Evolutionary conservation across 106 monocot genomes (phyloP), one percentile per base, ranked within the genome.

Genomic region (Allium sativum): DNA sequence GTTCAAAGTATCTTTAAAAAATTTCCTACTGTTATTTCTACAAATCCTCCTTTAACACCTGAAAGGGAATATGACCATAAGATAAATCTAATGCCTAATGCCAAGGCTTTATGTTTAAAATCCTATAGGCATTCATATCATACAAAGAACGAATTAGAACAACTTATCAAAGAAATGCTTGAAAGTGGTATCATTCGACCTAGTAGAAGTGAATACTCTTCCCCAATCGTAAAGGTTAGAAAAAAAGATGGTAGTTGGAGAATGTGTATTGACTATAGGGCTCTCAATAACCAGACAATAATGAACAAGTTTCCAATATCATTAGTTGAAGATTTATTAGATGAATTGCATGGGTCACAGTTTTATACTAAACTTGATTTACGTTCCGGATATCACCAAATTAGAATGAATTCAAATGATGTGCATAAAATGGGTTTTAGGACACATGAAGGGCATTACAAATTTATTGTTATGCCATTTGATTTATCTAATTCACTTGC

Each of bases 241-340:
- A 63, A 63, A 18, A 9, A 47, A 6, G 46, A 63, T 20, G 46
- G 44, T 10, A 63, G 4, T 10, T 63, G 63, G 46, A 46, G 63
- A 18, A 9, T 63, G 13, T 63, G 63, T 45, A 20, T 63, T 12
- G 60, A 61, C 14, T 61, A 61, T n/a, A 7, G 31, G 15, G 22
- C 3, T 9, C 15, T 61, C 12, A 63, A 63, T 48, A 7, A 19
- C 9, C 9, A 47, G 17, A 63, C 46, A 9, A 2, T 63, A 1
- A 44, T 47, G 13, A 48, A 63, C 18, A 63, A 63, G 45, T 63
- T 45, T 3, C 46, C 63, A n/a, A 63, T 63, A 9, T 48, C 46
- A 17, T 7, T 63, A 2, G 20, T 63, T 4, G 46, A 63, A 3
- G 45, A 46, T 4, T 42, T 63, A 6, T 48, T 46, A 47, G 46